Evolutionary conservation across 306 rosid genomes (phyloP).

Genomic region (Sesbania bispinosa): DNA sequence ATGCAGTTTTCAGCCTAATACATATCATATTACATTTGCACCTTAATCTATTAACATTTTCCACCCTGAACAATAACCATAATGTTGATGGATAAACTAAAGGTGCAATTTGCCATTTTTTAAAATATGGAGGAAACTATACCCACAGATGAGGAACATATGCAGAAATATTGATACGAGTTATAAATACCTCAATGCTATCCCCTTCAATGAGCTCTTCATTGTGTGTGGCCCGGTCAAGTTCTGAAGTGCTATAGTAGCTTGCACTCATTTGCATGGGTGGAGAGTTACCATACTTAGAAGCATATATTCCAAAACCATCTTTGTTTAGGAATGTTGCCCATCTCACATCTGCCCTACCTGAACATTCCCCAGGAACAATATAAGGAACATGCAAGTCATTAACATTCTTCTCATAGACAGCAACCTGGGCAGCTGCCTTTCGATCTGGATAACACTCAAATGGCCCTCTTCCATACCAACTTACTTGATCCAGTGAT

Average conservation of each 20-base stretch:
- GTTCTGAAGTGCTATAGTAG: constrained; percentile 69
- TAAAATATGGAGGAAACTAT: neutral
- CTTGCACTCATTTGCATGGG: constrained; percentile 94
- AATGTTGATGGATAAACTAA: neutral
- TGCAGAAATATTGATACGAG: neutral
- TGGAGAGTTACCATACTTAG: constrained; percentile 71
- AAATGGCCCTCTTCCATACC: constrained; percentile 97
- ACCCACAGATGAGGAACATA: too few relatives aligned
- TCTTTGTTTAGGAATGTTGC: constrained; percentile 64
- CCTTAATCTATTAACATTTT: neutral
- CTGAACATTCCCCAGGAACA: constrained; percentile 85
- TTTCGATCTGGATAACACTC: constrained; percentile 95
- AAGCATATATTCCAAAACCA: constrained; percentile 87
- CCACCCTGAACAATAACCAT: neutral
- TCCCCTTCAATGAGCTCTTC: constrained; percentile 76
- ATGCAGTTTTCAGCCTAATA: neutral
- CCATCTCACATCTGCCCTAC: constrained; percentile 94
- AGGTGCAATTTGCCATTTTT: neutral
- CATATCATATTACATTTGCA: too few relatives aligned
- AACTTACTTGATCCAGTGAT: constrained; percentile 56
- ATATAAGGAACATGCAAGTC: constrained; percentile 93
- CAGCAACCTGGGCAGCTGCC: constrained; percentile 77
- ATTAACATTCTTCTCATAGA: constrained; percentile 56
- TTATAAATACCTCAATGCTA: constrained; percentile 65
- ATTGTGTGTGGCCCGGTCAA: constrained; percentile 68